Base-by-base conservation (phyloP, 345 rosid species). In the Kernera saxatilis region DNA sequence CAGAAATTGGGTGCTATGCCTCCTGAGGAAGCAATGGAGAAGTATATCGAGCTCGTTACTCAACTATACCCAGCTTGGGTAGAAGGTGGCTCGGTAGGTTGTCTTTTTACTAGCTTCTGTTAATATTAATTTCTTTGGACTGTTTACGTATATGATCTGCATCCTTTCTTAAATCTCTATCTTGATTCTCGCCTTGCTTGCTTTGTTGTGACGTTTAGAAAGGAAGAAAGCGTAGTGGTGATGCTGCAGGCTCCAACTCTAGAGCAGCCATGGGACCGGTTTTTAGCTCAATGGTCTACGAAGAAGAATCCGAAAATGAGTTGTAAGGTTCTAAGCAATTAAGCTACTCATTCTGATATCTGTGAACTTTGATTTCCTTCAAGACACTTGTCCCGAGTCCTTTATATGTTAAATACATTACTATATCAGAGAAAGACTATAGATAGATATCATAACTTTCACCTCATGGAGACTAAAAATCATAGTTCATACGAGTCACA, bases 21-120 rank as follows among this genome's bases (percentile, higher is more conserved):
- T 67, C 85, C 97, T 25, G 97, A 93, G 78, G 96, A 87, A 66
- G 97, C 98, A 4, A 93, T 89, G 97, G 85, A 84, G 85, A 87
- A 84, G 77, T 93, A 91, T 70, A 80, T 93, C 36, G 96, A 86
- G n/a, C 79, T 89, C 46, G 94, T 93, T 49, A 85, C 92, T 6
- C 93, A 87, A 77, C 62, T 88, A n/a, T 88, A 82, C 76, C 98
- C 98, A 33, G 58, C 88, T 65, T 93, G 98, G 98, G 69, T 73
- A 58, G 80, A 81, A 58, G 97, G 91, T 62, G 74, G 87, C 67
- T 18, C 54, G 82, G 79, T 70, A 80, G n/a, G 66, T 8, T 77
- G 33, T 75, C 40, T 27, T 41, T 46, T 39, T 41, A 23, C 58
- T 32, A n/a, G 25, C 53, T 55, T 54, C 5, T 61, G 18, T 64